These are phyloP conservation scores for Oidiodendron maius DNA, from an alignment of 495 filamentous ascomycete species.

Conservation along the genomic window DNA sequence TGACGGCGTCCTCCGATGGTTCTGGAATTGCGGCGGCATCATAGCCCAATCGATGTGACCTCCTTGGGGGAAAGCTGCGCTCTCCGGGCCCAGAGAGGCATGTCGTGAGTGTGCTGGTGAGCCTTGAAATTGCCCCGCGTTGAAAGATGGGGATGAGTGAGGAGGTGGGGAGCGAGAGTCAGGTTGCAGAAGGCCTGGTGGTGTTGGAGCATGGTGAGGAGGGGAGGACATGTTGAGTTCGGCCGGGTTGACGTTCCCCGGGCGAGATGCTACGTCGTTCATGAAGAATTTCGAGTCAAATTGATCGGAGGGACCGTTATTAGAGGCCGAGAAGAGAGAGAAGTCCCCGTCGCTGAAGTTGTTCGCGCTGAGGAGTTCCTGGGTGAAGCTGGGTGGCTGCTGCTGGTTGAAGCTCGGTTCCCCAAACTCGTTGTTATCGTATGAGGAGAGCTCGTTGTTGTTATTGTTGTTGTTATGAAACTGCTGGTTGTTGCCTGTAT, in stretches of 20 bases:
- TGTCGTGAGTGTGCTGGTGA: conserved; percentile 66
- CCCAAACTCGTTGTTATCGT: conserved; percentile 10
- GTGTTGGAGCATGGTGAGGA: conserved; percentile 55
- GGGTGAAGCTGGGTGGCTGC: conserved; percentile 21
- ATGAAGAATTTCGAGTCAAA: conserved; percentile 44
- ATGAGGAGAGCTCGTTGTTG: conserved; percentile 6
- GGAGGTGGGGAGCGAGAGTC: conserved; percentile 50
- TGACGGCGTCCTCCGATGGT: conserved; percentile 77
- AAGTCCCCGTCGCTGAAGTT: conserved; percentile 46
- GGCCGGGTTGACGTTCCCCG: conserved; percentile 50
- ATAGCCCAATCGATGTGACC: conserved; percentile 62
- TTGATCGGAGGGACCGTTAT: conserved; percentile 29
- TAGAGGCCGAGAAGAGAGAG: conserved; percentile 40
- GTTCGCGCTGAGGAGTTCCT: conserved; percentile 22
- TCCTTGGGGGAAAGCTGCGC: conserved; percentile 60
- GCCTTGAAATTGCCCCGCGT: conserved; percentile 48
- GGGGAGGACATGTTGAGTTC: conserved; percentile 65
- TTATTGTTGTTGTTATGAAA: conserved; percentile 15
- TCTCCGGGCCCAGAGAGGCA: conserved; percentile 74
- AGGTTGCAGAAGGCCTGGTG: conserved; percentile 64
- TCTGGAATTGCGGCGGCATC: conserved; percentile 64
- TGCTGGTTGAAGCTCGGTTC: conserved; percentile 16
- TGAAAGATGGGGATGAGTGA: conserved; percentile 52
- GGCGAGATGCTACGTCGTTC: conserved; percentile 32
- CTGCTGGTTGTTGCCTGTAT: conserved; percentile 13